phyloP scores from a whole-genome alignment of 1,284 basidiomycete genomes.

The Ustilago vetiveriae region DNA sequence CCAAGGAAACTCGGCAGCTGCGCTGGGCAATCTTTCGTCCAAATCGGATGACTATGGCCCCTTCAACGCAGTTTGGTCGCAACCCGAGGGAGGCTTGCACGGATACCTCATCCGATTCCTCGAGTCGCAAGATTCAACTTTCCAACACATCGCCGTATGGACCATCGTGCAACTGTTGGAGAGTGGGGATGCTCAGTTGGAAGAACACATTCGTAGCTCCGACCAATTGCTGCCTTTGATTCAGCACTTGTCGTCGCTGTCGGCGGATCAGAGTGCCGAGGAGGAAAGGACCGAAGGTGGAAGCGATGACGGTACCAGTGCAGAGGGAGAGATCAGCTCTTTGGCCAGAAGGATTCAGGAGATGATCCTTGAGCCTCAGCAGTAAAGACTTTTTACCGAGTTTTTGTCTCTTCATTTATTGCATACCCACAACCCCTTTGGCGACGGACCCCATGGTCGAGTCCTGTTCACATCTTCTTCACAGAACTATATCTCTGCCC shows the following conservation, averaged over 20 bases:
- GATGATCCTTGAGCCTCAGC: conserved; percentile 54
- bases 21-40: conserved; percentile 94
- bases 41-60: conserved; percentile 93
- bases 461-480: no score
- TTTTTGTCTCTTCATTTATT: no score
- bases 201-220: conserved; percentile 63
- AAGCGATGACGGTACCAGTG: conserved; percentile 53
- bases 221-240: conserved; percentile 62
- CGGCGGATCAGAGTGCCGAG: conserved; percentile 40
- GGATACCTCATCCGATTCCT: conserved; percentile 94
- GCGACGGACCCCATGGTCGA: no score
- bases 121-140: conserved; percentile 93
- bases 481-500: no score
- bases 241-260: conserved; percentile 45
- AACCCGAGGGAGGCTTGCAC: conserved; percentile 96
- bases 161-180: conserved; percentile 97
- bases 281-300: conserved; percentile 46
- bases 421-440: no score
- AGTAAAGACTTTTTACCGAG: conserved; percentile 1
- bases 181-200: conserved; percentile 76
- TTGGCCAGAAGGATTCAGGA: conserved; percentile 63
- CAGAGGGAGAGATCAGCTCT: conserved; percentile 62
- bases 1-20: conserved; percentile 97
- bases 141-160: conserved; percentile 96
- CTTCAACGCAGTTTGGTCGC: conserved; percentile 97